Percentiles rank a stretch among this genome's conserved stretches.
phyloP scores from a whole-genome alignment of 106 monocot species.

The Vanilla planifolia region DNA sequence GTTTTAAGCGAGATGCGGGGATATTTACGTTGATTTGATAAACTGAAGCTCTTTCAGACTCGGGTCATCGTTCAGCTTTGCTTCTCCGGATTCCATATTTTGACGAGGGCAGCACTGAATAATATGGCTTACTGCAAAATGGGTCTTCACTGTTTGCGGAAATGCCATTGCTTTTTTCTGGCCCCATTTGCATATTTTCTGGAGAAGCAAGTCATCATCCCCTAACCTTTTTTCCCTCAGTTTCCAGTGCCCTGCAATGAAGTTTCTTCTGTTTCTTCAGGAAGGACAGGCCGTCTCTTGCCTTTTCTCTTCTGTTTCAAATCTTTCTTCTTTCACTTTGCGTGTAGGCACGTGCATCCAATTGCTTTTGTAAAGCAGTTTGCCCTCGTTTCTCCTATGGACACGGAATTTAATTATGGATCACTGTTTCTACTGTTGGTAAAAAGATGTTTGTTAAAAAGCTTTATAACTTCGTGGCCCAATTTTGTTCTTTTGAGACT shows the following conservation, averaged over 20 bases:
- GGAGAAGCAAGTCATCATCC: slow-evolving; percentile 72
- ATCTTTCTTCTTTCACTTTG: slow-evolving; percentile 63
- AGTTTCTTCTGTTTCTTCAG: slow-evolving; percentile 26
- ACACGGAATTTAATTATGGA: too few species aligned
- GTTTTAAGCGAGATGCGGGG: slow-evolving; percentile 17
- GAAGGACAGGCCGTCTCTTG: slow-evolving; percentile 63
- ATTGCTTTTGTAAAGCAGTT: too few species aligned
- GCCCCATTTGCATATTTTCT: slow-evolving; percentile 87
- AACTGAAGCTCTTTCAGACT: slow-evolving; percentile 62
- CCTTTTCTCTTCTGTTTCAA: slow-evolving; percentile 40
- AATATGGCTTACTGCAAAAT: slow-evolving; percentile 85
- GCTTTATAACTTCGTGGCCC: too few species aligned
- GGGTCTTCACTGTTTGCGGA: slow-evolving; percentile 80
- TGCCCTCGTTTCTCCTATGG: too few species aligned
- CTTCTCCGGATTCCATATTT: slow-evolving; percentile 82
- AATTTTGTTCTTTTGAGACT: too few species aligned
- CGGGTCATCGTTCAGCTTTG: slow-evolving; percentile 77
- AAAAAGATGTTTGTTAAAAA: too few species aligned
- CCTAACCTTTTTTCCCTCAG: not conserved
- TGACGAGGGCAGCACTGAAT: slow-evolving; percentile 67
- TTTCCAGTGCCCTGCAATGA: too few species aligned
- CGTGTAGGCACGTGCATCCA: slow-evolving; percentile 43
- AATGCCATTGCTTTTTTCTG: slow-evolving; percentile 89
- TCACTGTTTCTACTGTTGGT: too few species aligned
- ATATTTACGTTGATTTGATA: slow-evolving; percentile 57